A percentile compares a stretch with the other conserved stretches of the same genome.
Evolutionary conservation across 768 basidiomycete genomes (phyloP).

Genomic region (Roridomyces roridus): DNA sequence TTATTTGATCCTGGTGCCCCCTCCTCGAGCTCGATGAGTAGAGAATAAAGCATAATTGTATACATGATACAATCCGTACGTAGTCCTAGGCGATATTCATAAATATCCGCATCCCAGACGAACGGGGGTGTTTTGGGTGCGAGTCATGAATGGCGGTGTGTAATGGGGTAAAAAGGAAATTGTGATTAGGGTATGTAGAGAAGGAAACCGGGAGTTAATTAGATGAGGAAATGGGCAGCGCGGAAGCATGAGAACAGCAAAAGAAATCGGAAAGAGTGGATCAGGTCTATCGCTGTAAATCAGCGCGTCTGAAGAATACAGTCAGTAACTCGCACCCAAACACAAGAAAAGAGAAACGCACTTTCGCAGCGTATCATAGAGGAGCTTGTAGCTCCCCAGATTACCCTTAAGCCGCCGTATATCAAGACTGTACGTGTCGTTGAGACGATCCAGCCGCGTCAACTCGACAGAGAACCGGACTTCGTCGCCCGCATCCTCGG

Average conservation of each 20-base stretch:
- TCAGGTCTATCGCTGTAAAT: slow-evolving; percentile 42
- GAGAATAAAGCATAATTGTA: slow-evolving; percentile 19
- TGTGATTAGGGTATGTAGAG: slow-evolving; percentile 21
- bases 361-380: slow-evolving; percentile 89
- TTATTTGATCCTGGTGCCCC: too few species aligned
- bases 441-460: slow-evolving; percentile 87
- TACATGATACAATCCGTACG: slow-evolving; percentile 22
- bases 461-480: slow-evolving; percentile 96
- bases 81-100: slow-evolving; percentile 18
- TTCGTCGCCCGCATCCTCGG: slow-evolving; percentile 93
- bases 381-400: slow-evolving; percentile 89
- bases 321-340: background rate
- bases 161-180: background rate
- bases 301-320: slow-evolving; percentile 45
- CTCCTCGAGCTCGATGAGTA: too few species aligned
- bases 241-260: background rate
- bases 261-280: background rate
- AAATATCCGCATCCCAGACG: slow-evolving; percentile 22
- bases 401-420: slow-evolving; percentile 92
- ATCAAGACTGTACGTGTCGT: slow-evolving; percentile 91
- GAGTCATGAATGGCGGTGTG: too few species aligned
- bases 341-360: slow-evolving; percentile 48
- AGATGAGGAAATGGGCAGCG: background rate
- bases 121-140: background rate
- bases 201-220: background rate